A percentile compares a stretch with the other conserved stretches of the same genome.
These are phyloP conservation scores for Mycena pura DNA, from an alignment of 768 basidiomycete species.

Conservation along the genomic window DNA sequence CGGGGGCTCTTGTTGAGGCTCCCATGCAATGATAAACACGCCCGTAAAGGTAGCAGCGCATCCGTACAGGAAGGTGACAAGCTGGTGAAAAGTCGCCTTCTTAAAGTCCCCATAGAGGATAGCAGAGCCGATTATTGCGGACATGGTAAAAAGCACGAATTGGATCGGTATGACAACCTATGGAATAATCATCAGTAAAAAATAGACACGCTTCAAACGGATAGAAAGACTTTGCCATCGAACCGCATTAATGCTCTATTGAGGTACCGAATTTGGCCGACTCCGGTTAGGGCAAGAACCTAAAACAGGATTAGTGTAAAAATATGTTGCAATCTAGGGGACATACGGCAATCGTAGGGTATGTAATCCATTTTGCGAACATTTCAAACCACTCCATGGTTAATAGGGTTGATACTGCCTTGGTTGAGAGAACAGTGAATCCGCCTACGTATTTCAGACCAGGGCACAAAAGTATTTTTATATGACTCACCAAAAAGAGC, in stretches of 20 bases:
- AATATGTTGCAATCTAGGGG: background rate
- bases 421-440: conserved; percentile 93
- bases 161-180: conserved; percentile 93
- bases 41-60: conserved; percentile 90
- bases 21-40: conserved; percentile 86
- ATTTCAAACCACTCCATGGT: conserved; percentile 79
- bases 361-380: conserved; percentile 83
- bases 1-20: conserved; percentile 41
- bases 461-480: background rate
- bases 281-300: conserved; percentile 75
- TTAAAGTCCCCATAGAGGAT: conserved; percentile 95
- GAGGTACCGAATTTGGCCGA: conserved; percentile 85
- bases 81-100: conserved; percentile 78
- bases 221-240: conserved; percentile 76
- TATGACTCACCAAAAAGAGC: conserved; percentile 72
- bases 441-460: conserved; percentile 60
- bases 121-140: conserved; percentile 91
- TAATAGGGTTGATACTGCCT: conserved; percentile 87
- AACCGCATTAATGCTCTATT: conserved; percentile 92
- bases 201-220: background rate
- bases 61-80: conserved; percentile 86
- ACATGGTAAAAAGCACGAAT: conserved; percentile 94
- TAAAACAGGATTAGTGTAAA: conserved; percentile 32
- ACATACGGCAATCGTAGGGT: conserved; percentile 75
- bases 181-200: background rate